Conservation (phyloP, 1,139 yeast genomes). For the Pichia sp. region DNA sequence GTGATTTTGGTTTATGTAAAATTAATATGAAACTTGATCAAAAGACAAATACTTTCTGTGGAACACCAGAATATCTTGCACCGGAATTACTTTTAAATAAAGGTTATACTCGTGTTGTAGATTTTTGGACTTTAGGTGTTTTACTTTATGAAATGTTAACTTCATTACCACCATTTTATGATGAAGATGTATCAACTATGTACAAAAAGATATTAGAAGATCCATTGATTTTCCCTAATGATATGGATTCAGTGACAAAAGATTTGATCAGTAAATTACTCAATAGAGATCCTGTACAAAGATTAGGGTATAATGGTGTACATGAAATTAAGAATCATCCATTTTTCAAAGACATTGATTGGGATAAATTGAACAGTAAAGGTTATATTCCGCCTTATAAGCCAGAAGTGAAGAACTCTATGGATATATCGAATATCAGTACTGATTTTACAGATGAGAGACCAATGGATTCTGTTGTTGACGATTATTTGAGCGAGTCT, state of each 20-base stretch:
- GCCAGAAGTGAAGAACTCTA: conserved; percentile 80
- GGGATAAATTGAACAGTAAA: conserved; percentile 78
- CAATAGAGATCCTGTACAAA: conserved; percentile 74
- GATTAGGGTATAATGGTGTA: conserved; percentile 78
- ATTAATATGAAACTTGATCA: conserved; percentile 66
- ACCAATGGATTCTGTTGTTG: conserved; percentile 94
- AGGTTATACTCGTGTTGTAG: conserved; percentile 92
- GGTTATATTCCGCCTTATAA: conserved; percentile 94
- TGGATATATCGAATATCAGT: conserved; percentile 90
- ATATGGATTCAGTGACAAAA: conserved; percentile 83
- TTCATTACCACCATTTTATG: conserved; percentile 94
- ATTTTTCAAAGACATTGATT: conserved; percentile 85
- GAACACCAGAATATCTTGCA: conserved; percentile 94
- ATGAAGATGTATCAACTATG: conserved; percentile 91
- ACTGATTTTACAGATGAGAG: conserved; percentile 87
- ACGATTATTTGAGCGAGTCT: conserved; percentile 78
- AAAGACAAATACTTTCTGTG: conserved; percentile 91
- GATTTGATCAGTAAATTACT: conserved; percentile 69
- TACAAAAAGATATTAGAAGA: conserved; percentile 86
- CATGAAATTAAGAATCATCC: conserved; percentile 77
- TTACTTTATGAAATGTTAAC: conserved; percentile 92
- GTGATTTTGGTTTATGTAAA: conserved; percentile 95
- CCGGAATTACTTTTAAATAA: conserved; percentile 88
- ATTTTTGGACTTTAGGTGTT: conserved; percentile 97
- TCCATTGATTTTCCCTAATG: conserved; percentile 81